Conservation (phyloP, 257 asterid species). For the Cruciata laevipes region DNA sequence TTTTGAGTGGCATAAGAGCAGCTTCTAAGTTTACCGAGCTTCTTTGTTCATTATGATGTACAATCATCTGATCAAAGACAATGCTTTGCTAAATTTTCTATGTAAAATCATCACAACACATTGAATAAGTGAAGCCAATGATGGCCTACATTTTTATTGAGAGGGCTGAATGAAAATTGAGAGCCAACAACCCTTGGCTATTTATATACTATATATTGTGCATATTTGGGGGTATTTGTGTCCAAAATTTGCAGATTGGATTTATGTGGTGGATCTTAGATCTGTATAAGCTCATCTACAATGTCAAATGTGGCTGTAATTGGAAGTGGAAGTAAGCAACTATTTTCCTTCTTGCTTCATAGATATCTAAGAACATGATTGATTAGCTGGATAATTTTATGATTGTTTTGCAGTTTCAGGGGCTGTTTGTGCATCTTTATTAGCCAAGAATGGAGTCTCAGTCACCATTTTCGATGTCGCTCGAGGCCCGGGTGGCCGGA, state of each 20-base stretch:
- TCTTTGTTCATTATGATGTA: conserved; percentile 26
- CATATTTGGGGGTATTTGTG: not conserved
- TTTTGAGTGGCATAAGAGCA: conserved; percentile 74
- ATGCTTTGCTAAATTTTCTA: not conserved
- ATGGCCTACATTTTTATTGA: not conserved
- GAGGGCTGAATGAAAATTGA: not conserved
- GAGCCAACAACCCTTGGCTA: not conserved
- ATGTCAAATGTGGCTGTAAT: conserved; percentile 76
- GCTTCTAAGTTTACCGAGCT: conserved; percentile 52
- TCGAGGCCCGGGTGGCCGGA: conserved; percentile 94
- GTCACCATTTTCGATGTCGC: conserved; percentile 79
- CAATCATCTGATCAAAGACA: not conserved
- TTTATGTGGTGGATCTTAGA: not conserved
- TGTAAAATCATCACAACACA: not conserved
- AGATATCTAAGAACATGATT: not conserved
- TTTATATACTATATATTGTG: no score
- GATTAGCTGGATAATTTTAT: not conserved
- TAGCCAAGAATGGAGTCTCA: conserved; percentile 67
- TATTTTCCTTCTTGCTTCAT: not conserved
- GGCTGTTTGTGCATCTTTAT: conserved; percentile 75
- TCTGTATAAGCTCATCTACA: not conserved
- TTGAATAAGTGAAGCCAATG: not conserved
- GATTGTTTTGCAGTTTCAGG: conserved; percentile 63
- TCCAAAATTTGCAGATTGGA: not conserved
- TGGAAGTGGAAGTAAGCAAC: conserved; percentile 75